Evolutionary conservation across 306 rosid genomes (phyloP), one percentile per base, ranked within the genome.

Genomic region (Trifolium repens): DNA sequence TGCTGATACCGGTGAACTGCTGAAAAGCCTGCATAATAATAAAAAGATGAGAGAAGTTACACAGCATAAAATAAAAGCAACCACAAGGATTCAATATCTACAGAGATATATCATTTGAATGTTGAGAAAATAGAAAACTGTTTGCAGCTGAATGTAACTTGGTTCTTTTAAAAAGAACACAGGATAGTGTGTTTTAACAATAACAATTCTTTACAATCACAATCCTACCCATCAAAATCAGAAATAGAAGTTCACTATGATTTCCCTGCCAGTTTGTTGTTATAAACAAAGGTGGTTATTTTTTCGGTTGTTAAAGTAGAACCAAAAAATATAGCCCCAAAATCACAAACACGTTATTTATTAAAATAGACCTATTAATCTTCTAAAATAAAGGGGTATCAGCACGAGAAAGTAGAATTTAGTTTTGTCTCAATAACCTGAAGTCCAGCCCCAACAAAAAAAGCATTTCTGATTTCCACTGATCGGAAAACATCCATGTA

Each of bases 1-100:
- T 91, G 87, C 90, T 87, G 85, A 91, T 88, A 69, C 96, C 96
- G 3, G 90, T 88, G 75, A 91, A 91, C 83, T 91, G 93, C 85
- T 88, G 96, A 79, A 91, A 91, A 35, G 91, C 96, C 96, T 91
- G 86, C 79, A 73, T 26, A 68, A 34, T 52, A 76, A 5, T 50
- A 66, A 71, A 49, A 70, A 47, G 17, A 2, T n/a, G 30, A 12
- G 63, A 69, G 42, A 26, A 27, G 61, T 59, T 77, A 34, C 37
- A 27, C 49, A 30, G 39, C 49, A 24, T 57, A 40, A 54, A 49
- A 57, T 32, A 12, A 32, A 9, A 52, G 66, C 30, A 61, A 35
- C 12, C 37, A 39, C 50, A 13, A 4, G 59, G 15, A 43, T 17
- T 76, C 16, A 53, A 55, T 55, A 53, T 32, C 72, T 64, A 15